phyloP scores from a whole-genome alignment of 1,284 basidiomycete species.

The Ustanciosporium gigantosporum region DNA sequence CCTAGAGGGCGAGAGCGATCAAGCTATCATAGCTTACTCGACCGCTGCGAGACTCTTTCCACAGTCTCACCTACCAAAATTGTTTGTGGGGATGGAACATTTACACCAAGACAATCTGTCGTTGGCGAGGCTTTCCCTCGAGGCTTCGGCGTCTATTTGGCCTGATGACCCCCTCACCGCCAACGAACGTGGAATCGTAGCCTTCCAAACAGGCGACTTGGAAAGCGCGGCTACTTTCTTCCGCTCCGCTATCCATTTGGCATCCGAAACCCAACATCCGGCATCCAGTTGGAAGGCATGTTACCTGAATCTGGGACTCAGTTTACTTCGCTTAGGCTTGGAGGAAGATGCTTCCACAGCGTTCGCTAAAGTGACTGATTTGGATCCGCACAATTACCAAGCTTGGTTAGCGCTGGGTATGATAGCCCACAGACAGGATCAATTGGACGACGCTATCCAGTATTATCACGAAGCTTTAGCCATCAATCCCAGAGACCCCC shows the following conservation, averaged over 20 bases:
- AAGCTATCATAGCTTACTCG: conserved; percentile 95
- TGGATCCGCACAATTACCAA: conserved; percentile 45
- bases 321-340: conserved; percentile 16
- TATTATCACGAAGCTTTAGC: conserved; percentile 50
- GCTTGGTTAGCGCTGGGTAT: conserved; percentile 53
- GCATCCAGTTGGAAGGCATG: conserved; percentile 81
- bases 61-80: conserved; percentile 86
- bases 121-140: conserved; percentile 83
- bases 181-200: conserved; percentile 92
- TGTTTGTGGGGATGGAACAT: conserved; percentile 98
- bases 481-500: conserved; percentile 39
- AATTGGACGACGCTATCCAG: conserved; percentile 46
- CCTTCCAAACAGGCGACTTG: conserved; percentile 79
- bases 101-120: conserved; percentile 81
- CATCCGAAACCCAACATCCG: conserved; percentile 75
- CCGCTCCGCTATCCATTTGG: conserved; percentile 65
- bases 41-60: conserved; percentile 92
- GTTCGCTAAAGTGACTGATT: conserved; percentile 42
- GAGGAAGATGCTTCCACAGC: conserved; percentile 29
- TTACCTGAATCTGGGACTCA: conserved; percentile 66
- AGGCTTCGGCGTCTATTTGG: conserved; percentile 78
- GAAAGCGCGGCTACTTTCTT: conserved; percentile 68
- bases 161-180: conserved; percentile 82
- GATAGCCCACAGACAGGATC: conserved; percentile 41
- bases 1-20: conserved; percentile 91